Percentiles rank a stretch among this genome's conserved stretches.
These are phyloP conservation scores for Rhodomyrtus tomentosa DNA, from an alignment of 345 rosid genomes.

Conservation along the genomic window DNA sequence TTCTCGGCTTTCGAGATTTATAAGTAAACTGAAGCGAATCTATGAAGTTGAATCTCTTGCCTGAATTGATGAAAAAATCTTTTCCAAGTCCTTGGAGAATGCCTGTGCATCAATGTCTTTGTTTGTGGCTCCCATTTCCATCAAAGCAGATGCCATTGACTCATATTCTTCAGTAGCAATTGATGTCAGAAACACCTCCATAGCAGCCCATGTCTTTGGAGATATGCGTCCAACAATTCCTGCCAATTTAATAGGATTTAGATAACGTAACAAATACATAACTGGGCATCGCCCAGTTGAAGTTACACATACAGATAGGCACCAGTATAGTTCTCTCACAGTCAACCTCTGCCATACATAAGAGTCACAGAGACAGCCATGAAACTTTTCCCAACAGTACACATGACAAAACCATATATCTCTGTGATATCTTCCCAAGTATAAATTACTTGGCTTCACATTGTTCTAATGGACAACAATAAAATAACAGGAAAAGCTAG, in stretches of 20 bases:
- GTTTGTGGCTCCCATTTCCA: conserved; percentile 95
- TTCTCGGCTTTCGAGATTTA: not conserved
- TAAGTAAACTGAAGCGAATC: not conserved
- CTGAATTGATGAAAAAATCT: conserved; percentile 84
- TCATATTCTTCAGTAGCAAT: conserved; percentile 79
- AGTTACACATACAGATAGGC: not conserved
- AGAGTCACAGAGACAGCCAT: not conserved
- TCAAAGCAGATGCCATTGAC: conserved; percentile 89
- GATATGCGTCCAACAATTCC: conserved; percentile 98
- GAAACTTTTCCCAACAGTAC: not conserved
- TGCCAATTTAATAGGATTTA: conserved; percentile 8
- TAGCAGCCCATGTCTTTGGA: conserved; percentile 94
- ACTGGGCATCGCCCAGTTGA: not conserved
- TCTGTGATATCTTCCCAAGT: not conserved
- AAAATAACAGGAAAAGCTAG: not conserved
- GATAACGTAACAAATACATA: not conserved
- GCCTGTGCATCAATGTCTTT: conserved; percentile 71
- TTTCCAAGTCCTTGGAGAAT: conserved; percentile 82
- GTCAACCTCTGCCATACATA: not conserved
- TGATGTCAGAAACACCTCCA: conserved; percentile 80
- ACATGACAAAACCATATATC: not conserved
- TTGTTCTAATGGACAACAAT: not conserved
- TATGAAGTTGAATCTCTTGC: conserved; percentile 16
- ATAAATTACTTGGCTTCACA: not conserved
- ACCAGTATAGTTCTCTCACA: not conserved